phyloP scores from a whole-genome alignment of 768 basidiomycete species.

The Boletus speciosus region DNA sequence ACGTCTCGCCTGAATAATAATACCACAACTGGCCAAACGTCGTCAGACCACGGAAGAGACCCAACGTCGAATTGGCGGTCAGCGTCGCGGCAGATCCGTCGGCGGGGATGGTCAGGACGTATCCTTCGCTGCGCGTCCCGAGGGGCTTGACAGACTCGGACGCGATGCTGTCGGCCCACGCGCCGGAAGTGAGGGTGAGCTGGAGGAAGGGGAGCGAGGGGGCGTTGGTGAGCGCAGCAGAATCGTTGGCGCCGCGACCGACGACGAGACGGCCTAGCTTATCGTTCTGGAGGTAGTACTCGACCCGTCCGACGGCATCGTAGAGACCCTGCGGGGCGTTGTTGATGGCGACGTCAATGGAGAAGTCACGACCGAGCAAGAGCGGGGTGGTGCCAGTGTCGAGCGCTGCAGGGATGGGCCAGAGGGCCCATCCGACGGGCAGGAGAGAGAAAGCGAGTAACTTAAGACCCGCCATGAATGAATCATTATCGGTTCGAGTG shows the following conservation, averaged over 20 bases:
- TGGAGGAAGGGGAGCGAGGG: constrained; percentile 23
- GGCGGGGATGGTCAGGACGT: constrained; percentile 38
- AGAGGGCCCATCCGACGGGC: constrained; percentile 17
- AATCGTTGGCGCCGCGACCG: constrained; percentile 36
- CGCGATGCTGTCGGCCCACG: constrained; percentile 28
- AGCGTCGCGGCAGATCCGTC: constrained; percentile 37
- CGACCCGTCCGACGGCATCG: constrained; percentile 32
- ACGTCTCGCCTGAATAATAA: constrained; percentile 29
- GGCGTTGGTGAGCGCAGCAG: constrained; percentile 25
- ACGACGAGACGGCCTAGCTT: constrained; percentile 39
- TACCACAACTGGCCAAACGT: constrained; percentile 58
- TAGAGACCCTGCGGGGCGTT: constrained; percentile 33
- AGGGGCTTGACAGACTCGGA: constrained; percentile 35
- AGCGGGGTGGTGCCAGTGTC: constrained; percentile 25
- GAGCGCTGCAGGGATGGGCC: constrained; percentile 32
- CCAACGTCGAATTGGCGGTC: constrained; percentile 44
- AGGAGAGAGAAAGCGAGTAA: not conserved
- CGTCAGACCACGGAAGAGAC: constrained; percentile 50
- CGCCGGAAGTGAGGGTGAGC: constrained; percentile 22
- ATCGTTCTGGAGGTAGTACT: constrained; percentile 33
- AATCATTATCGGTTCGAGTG: too few relatives aligned
- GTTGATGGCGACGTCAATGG: constrained; percentile 24
- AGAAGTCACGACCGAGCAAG: constrained; percentile 24
- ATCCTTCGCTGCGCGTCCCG: constrained; percentile 42
- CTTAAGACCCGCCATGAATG: too few relatives aligned